These are phyloP conservation scores for Pichia kudriavzevii DNA, from an alignment of 1,139 yeast genomes.

Conservation along the genomic window DNA sequence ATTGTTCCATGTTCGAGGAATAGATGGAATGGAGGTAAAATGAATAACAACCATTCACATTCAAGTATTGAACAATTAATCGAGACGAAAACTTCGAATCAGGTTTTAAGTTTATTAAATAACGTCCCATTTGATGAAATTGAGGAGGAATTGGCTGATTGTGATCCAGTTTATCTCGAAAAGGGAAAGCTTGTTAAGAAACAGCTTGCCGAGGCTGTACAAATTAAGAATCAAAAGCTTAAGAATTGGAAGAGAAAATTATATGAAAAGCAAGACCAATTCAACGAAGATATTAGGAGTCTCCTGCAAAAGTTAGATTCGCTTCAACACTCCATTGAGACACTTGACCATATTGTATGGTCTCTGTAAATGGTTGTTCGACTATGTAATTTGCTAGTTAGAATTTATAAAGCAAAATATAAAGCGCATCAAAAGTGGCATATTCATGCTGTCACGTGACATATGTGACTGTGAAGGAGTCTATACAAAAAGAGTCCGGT, in stretches of 20 bases:
- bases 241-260: conserved; percentile 59
- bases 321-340: conserved; percentile 34
- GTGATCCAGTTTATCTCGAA: conserved; percentile 43
- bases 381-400: conserved; percentile 1
- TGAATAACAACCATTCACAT: conserved; percentile 21
- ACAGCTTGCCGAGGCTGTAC: conserved; percentile 42
- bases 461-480: too few species aligned
- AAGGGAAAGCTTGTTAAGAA: conserved; percentile 39
- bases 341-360: conserved; percentile 2
- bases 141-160: conserved; percentile 35
- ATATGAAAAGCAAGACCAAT: conserved; percentile 44
- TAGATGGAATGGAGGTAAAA: conserved; percentile 23
- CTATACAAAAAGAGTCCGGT: too few species aligned
- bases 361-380: not conserved
- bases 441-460: too few species aligned
- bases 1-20: conserved; percentile 23
- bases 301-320: conserved; percentile 32
- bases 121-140: conserved; percentile 32
- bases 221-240: conserved; percentile 52
- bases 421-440: not conserved
- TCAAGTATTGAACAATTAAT: conserved; percentile 27
- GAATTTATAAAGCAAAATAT: not conserved
- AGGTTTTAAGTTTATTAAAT: conserved; percentile 34
- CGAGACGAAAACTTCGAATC: conserved; percentile 23
- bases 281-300: conserved; percentile 49